Conservation (phyloP, 2,329 filamentous ascomycete species). For the Ophiobolus disseminans region DNA sequence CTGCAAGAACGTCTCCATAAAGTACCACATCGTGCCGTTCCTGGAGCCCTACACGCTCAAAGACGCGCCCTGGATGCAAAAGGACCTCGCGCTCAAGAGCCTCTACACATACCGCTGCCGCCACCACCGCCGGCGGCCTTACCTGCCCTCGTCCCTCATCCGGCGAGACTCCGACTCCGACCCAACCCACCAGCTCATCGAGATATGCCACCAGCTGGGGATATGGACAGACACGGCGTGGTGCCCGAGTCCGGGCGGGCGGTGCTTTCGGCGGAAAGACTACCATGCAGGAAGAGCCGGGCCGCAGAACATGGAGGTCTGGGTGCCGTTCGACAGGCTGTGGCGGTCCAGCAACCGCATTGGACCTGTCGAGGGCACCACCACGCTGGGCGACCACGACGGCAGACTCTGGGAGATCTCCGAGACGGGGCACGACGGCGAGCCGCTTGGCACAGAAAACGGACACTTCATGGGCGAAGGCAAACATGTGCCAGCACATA, state of each 20-base stretch:
- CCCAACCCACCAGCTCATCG: conserved; percentile 66
- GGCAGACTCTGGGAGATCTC: conserved; percentile 64
- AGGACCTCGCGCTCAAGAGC: conserved; percentile 62
- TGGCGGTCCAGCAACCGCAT: conserved; percentile 67
- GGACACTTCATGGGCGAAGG: conserved; percentile 56
- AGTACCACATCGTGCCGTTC: conserved; percentile 69
- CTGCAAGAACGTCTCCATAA: conserved; percentile 70
- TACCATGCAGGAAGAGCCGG: conserved; percentile 64
- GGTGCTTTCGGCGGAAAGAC: conserved; percentile 63
- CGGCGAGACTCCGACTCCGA: conserved; percentile 66
- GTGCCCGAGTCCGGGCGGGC: conserved; percentile 65
- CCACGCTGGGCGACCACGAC: conserved; percentile 50
- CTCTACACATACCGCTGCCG: conserved; percentile 68
- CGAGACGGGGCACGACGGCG: conserved; percentile 62
- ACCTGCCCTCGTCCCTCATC: conserved; percentile 62
- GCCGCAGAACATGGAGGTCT: conserved; percentile 63
- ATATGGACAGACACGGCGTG: conserved; percentile 69
- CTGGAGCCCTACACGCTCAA: conserved; percentile 53
- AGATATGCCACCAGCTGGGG: conserved; percentile 63
- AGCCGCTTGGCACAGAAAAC: conserved; percentile 61
- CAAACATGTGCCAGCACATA: conserved; percentile 62
- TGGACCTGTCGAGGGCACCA: conserved; percentile 50
- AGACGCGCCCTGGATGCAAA: conserved; percentile 52
- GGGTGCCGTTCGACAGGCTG: conserved; percentile 67
- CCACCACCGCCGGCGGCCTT: conserved; percentile 67